These are phyloP conservation scores for Fraxinus floribunda DNA, from an alignment of 305 asterid species.

Conservation along the genomic window DNA sequence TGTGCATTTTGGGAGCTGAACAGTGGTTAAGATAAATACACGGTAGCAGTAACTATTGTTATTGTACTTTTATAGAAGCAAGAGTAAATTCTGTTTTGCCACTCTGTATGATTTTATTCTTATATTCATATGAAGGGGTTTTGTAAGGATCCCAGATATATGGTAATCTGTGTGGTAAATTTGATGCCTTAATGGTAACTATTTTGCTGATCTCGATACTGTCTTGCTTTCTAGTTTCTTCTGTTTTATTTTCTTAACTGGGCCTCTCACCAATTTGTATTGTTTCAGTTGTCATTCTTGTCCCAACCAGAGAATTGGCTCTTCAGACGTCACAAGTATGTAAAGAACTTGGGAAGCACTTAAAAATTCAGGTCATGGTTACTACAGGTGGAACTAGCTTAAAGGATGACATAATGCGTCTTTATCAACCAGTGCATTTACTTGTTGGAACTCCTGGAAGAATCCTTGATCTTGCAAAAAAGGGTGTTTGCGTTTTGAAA, in stretches of 20 bases:
- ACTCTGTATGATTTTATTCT: background rate
- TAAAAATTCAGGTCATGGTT: conserved; percentile 86
- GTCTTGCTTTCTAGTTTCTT: background rate
- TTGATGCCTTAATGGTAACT: background rate
- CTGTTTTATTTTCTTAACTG: conserved; percentile 4
- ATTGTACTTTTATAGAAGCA: background rate
- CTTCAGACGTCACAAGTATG: conserved; percentile 98
- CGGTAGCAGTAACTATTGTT: background rate
- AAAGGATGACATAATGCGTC: conserved; percentile 95
- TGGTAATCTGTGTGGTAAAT: conserved; percentile 1
- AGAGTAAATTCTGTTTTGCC: conserved; percentile 6
- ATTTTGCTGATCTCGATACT: background rate
- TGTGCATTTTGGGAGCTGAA: conserved; percentile 17
- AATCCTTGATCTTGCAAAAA: conserved; percentile 80
- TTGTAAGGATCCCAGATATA: conserved; percentile 1
- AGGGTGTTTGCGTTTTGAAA: conserved; percentile 69
- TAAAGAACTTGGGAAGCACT: conserved; percentile 93
- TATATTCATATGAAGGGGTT: conserved; percentile 9
- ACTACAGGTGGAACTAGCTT: conserved; percentile 98
- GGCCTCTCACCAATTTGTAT: conserved; percentile 22
- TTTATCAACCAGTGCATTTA: conserved; percentile 93
- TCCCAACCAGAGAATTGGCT: conserved; percentile 96
- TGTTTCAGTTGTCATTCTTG: conserved; percentile 79
- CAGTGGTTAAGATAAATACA: conserved; percentile 6
- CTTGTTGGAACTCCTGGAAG: conserved; percentile 99